Percentiles rank a stretch among this genome's conserved stretches.
Evolutionary conservation across 208 protist species (phyloP).

Genomic region (Leishmania arabica): DNA sequence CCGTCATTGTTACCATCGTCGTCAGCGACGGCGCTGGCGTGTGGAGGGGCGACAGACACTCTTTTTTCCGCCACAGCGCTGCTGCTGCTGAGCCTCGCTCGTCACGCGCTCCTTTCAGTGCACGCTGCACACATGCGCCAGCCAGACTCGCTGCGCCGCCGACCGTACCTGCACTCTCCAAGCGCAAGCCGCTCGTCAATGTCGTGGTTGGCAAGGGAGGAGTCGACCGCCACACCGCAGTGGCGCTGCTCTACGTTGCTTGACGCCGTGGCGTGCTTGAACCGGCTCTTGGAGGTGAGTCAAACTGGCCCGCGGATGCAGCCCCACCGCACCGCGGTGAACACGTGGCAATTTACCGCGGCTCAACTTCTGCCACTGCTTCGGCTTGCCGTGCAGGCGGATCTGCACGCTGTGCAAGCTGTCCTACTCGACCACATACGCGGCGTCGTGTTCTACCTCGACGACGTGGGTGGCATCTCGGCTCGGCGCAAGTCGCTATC

Average conservation of each 20-base stretch:
- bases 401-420: slow-evolving; percentile 34
- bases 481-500: not conserved
- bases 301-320: slow-evolving; percentile 16
- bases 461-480: slow-evolving; percentile 6
- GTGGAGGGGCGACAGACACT: slow-evolving; percentile 19
- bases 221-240: not conserved
- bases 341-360: slow-evolving; percentile 36
- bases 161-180: not conserved
- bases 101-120: slow-evolving; percentile 32
- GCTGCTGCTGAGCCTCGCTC: slow-evolving; percentile 33
- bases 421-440: slow-evolving; percentile 46
- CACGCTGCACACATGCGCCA: slow-evolving; percentile 7
- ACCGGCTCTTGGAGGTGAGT: slow-evolving; percentile 38
- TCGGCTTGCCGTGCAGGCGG: slow-evolving; percentile 29
- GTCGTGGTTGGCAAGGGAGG: not conserved
- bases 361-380: slow-evolving; percentile 35
- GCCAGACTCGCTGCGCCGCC: not conserved
- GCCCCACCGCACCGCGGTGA: slow-evolving; percentile 20
- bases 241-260: slow-evolving; percentile 20
- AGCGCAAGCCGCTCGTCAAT: not conserved
- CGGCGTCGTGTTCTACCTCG: slow-evolving; percentile 34
- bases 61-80: slow-evolving; percentile 34
- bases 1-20: slow-evolving; percentile 8
- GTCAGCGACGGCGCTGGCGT: slow-evolving; percentile 12
- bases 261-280: slow-evolving; percentile 40